Conservation (phyloP, 2,329 filamentous ascomycete species). For the Xylaria sp. region DNA sequence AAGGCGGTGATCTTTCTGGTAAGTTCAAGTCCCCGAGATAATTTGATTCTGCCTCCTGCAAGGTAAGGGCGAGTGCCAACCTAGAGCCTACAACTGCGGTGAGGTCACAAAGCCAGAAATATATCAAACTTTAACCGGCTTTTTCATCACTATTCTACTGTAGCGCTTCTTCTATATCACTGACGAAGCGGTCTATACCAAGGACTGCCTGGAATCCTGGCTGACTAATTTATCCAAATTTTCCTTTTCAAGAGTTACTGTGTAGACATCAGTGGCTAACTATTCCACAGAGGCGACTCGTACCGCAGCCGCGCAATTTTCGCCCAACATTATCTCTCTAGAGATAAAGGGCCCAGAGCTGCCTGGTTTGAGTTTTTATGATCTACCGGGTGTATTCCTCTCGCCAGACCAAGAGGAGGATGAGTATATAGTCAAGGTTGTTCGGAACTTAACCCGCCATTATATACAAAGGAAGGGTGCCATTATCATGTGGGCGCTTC, state of each 20-base stretch:
- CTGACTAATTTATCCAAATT: too few relatives aligned
- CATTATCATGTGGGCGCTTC: constrained; percentile 76
- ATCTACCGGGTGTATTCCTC: constrained; percentile 82
- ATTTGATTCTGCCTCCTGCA: neutral
- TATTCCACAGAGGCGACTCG: constrained; percentile 42
- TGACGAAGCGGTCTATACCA: too few relatives aligned
- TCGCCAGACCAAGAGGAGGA: constrained; percentile 68
- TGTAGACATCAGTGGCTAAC: neutral
- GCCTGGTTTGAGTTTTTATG: constrained; percentile 80
- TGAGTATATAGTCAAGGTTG: constrained; percentile 71
- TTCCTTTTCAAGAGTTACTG: too few relatives aligned
- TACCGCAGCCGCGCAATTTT: constrained; percentile 25
- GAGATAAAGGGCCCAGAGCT: constrained; percentile 75
- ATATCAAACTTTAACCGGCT: too few relatives aligned
- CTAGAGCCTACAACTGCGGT: too few relatives aligned
- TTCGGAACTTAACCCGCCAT: constrained; percentile 70
- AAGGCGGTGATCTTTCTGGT: constrained; percentile 45
- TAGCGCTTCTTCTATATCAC: too few relatives aligned
- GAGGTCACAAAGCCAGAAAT: too few relatives aligned
- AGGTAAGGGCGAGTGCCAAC: too few relatives aligned
- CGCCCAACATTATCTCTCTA: constrained; percentile 77
- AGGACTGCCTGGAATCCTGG: too few relatives aligned
- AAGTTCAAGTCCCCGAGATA: constrained; percentile 30
- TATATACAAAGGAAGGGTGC: constrained; percentile 74
- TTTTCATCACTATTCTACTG: too few relatives aligned